Evolutionary conservation across 768 basidiomycete genomes (phyloP).

Genomic region (Phylloporus scabripes): DNA sequence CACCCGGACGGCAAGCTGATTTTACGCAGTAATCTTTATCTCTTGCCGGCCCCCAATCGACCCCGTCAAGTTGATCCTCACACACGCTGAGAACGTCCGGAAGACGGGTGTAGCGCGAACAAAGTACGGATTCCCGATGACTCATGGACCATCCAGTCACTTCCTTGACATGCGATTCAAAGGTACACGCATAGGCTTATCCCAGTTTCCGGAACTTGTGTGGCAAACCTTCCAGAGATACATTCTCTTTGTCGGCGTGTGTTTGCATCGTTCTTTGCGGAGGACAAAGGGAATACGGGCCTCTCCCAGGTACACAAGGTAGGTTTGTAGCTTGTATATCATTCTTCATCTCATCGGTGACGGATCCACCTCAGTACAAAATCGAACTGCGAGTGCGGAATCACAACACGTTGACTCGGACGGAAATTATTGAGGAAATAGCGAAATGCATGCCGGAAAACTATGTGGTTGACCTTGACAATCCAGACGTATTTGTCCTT

Average conservation of each 20-base stretch:
- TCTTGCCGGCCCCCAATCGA: slow-evolving; percentile 75
- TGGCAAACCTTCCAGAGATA: slow-evolving; percentile 67
- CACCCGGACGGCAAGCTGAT: background rate
- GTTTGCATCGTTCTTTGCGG: slow-evolving; percentile 48
- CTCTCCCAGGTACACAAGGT: slow-evolving; percentile 42
- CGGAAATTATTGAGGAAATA: slow-evolving; percentile 57
- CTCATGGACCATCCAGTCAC: background rate
- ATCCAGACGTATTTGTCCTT: slow-evolving; percentile 69
- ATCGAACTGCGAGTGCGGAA: slow-evolving; percentile 72
- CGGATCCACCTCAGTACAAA: slow-evolving; percentile 56
- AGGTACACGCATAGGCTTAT: slow-evolving; percentile 70
- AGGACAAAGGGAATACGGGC: slow-evolving; percentile 29
- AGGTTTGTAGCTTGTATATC: background rate
- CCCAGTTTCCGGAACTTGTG: slow-evolving; percentile 63
- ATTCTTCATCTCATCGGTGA: background rate
- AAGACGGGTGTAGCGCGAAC: slow-evolving; percentile 61
- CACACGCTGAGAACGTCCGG: slow-evolving; percentile 58
- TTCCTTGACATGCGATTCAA: slow-evolving; percentile 5
- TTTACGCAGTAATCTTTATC: slow-evolving; percentile 62
- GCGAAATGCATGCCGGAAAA: slow-evolving; percentile 65
- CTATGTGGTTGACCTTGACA: slow-evolving; percentile 61
- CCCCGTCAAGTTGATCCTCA: slow-evolving; percentile 62
- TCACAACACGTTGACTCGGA: slow-evolving; percentile 62
- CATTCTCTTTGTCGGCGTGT: slow-evolving; percentile 51
- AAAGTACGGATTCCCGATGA: slow-evolving; percentile 37